Base-by-base conservation (phyloP, 306 rosid genomes). In the Malus fusca region DNA sequence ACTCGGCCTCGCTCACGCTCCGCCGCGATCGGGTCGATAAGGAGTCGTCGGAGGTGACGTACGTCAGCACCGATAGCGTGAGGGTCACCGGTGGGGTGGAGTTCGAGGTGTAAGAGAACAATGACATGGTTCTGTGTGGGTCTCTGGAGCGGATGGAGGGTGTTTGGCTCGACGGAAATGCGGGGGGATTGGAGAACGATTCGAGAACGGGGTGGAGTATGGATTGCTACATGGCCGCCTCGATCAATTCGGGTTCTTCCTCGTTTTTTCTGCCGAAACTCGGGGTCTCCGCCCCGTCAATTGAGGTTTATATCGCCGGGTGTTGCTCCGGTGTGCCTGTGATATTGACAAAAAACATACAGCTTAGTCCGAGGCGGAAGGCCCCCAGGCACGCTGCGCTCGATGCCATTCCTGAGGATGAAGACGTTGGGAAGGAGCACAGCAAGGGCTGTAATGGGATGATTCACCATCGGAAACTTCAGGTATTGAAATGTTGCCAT, bases 391-490 rank as follows among this genome's bases (percentile, higher is more conserved):
- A 88, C n/a, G 66, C 77, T 53, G 80, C 66, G 53, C 85, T 93
- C 19, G 96, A 93, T 75, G 97, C 91, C 3, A 93, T 93, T 82
- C 98, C 98, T 11, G 98, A 93, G 82, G 95, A 90, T 59, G 97
- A 90, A 68, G 98, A 90, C 67, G 73, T 87, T 73, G 90, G 79
- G 63, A 90, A 90, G 87, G 93, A 85, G 19, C 78, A 62, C 4
- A 19, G 59, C 25, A 75, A 75, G 77, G 66, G 14, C 66, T 33
- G 71, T 66, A 76, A 85, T 22, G 92, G 82, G 2, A 79, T 86
- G 53, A 37, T 85, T 74, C 79, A 79, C 19, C 83, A 76, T 4
- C 77, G 80, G 1, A 88, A 90, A 79, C 48, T 82, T 82, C 91
- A 81, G 98, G 98, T 90, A 76, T 43, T 31, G 22, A 62, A 21